phyloP scores from a whole-genome alignment of 179 eudicot genomes.

The Dionaea muscipula region DNA sequence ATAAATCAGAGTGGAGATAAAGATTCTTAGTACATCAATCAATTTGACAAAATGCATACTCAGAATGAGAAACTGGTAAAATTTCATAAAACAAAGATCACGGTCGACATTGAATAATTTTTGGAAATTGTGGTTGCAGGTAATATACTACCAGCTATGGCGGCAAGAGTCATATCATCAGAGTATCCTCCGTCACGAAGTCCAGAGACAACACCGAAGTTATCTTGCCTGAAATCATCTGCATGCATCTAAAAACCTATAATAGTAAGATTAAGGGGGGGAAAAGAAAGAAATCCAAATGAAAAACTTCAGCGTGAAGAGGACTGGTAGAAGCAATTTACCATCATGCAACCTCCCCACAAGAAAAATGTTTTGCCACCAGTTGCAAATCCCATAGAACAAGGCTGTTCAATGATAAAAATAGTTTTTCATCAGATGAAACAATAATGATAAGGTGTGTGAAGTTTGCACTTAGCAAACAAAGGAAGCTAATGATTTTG shows the following conservation, averaged over 20 bases:
- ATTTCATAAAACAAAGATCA: neutral
- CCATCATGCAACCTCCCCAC: slow-evolving; percentile 99
- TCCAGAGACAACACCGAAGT: slow-evolving; percentile 63
- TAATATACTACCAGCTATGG: slow-evolving; percentile 53
- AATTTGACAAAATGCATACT: neutral
- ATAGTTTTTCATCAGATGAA: neutral
- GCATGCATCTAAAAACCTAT: slow-evolving; percentile 76
- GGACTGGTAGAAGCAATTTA: slow-evolving; percentile 22
- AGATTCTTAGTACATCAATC: neutral
- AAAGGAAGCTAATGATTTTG: neutral
- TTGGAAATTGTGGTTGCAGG: neutral
- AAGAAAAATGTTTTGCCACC: slow-evolving; percentile 89
- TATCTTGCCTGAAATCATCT: slow-evolving; percentile 79
- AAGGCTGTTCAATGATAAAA: slow-evolving; percentile 44
- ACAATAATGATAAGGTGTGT: neutral
- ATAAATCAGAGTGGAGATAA: neutral
- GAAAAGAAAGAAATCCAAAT: neutral
- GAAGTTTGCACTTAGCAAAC: neutral
- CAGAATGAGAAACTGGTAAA: neutral
- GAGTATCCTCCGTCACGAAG: slow-evolving; percentile 97
- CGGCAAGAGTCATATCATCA: slow-evolving; percentile 99
- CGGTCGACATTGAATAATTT: neutral
- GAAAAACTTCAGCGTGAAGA: slow-evolving; percentile 1
- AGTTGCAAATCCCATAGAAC: slow-evolving; percentile 98
- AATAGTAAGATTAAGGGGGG: slow-evolving; percentile 9